Evolutionary conservation across 257 asterid genomes (phyloP).

Genomic region (Solanum raphanifolium): DNA sequence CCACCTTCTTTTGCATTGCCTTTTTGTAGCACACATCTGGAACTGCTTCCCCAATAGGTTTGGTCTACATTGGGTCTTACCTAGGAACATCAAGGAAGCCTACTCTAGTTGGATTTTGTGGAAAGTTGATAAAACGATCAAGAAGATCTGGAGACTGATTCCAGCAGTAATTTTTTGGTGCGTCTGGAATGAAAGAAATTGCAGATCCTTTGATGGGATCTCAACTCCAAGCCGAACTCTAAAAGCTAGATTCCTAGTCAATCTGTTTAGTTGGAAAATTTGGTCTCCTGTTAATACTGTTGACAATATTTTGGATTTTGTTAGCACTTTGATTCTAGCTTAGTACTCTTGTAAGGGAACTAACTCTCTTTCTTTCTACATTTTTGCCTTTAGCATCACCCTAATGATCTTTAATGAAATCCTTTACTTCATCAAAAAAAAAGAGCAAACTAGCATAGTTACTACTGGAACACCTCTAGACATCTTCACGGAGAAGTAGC

Average conservation of each 20-base stretch:
- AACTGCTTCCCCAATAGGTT: not conserved
- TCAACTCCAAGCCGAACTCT: not conserved
- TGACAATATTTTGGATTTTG: not conserved
- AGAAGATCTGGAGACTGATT: not conserved
- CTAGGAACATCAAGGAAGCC: not conserved
- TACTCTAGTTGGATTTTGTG: not conserved
- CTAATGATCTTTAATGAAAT: not conserved
- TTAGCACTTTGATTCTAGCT: not conserved
- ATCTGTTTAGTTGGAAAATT: not conserved
- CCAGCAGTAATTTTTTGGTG: not conserved
- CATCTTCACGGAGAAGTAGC: not conserved
- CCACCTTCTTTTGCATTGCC: not conserved
- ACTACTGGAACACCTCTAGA: not conserved
- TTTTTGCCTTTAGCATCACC: not conserved
- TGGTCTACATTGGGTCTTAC: not conserved
- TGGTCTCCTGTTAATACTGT: not conserved
- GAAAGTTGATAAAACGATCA: not conserved
- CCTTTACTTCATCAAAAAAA: not conserved
- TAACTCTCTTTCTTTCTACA: not conserved
- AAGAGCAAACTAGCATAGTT: not conserved
- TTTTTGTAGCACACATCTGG: not conserved
- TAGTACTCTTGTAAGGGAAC: not conserved
- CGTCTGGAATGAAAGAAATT: not conserved
- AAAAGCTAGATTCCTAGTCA: not conserved
- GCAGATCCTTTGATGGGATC: not conserved